These are phyloP conservation scores for Magnolia sinica DNA, from an alignment of 164 flowering plant species.

Conservation along the genomic window DNA sequence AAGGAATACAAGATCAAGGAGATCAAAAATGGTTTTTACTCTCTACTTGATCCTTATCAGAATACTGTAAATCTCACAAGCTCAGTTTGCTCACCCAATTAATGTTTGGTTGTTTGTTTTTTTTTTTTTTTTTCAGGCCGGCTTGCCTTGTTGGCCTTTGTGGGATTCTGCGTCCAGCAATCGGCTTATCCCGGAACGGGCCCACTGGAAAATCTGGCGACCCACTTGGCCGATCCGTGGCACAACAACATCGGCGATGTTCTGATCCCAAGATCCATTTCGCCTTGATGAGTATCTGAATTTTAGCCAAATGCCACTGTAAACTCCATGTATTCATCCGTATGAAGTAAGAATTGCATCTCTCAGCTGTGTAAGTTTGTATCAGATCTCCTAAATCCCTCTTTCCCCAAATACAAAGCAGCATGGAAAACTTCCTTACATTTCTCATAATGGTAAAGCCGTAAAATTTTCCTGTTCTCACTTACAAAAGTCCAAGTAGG, in stretches of 20 bases:
- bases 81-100: neutral
- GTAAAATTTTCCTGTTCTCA: neutral
- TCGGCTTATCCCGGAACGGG: conserved; percentile 97
- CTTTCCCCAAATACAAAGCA: conserved; percentile 7
- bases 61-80: neutral
- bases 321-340: conserved; percentile 25
- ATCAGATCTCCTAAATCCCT: conserved; percentile 1
- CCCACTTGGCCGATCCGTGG: conserved; percentile 99
- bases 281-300: conserved; percentile 22
- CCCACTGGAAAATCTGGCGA: conserved; percentile 95
- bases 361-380: conserved; percentile 10
- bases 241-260: conserved; percentile 96
- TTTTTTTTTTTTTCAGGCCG: conserved; percentile 45
- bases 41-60: neutral
- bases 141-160: conserved; percentile 89
- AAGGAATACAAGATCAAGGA: conserved; percentile 88
- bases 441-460: neutral
- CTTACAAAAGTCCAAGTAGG: conserved; percentile 6
- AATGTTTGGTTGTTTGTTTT: neutral
- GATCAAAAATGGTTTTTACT: conserved; percentile 68
- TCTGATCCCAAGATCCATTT: conserved; percentile 57
- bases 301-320: conserved; percentile 12
- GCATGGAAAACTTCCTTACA: conserved; percentile 8
- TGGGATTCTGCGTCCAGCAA: conserved; percentile 91
- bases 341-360: conserved; percentile 8